phyloP scores from a whole-genome alignment of 192 early-diverging fungal species.

The Coemansia sp. region DNA sequence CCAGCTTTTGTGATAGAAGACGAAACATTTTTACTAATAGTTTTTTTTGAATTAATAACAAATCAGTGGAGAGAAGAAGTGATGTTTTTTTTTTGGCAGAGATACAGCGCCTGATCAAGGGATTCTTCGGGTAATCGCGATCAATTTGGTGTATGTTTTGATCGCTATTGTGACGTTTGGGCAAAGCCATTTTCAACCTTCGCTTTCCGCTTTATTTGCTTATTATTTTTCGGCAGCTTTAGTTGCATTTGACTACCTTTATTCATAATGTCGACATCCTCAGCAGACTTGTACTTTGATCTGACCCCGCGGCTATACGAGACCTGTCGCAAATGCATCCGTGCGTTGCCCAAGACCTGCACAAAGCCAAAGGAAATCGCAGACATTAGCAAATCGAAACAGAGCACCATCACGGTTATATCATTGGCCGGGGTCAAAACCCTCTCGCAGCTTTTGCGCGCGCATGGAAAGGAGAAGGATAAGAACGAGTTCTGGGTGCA shows the following conservation, averaged over 20 bases:
- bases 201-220: no score
- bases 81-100: no score
- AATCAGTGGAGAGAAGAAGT: background rate
- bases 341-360: slow-evolving; percentile 3
- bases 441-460: slow-evolving; percentile 22
- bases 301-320: slow-evolving; percentile 25
- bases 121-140: no score
- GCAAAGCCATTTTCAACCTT: background rate
- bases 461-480: background rate
- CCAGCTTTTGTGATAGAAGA: background rate
- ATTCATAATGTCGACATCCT: background rate
- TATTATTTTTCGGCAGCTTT: background rate
- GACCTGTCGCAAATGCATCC: slow-evolving; percentile 21
- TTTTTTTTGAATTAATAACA: slow-evolving; percentile 1
- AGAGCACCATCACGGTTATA: slow-evolving; percentile 1
- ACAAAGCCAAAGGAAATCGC: slow-evolving; percentile 1
- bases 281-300: slow-evolving; percentile 6
- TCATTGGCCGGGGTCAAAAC: slow-evolving; percentile 21
- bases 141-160: background rate
- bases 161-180: background rate
- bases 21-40: background rate
- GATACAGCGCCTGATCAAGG: no score
- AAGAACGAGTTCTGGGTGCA: slow-evolving; percentile 26
- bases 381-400: background rate
- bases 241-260: background rate